Conservation (phyloP, 805 yeast genomes). For the Wickerhamomyces subpelliculosus region DNA sequence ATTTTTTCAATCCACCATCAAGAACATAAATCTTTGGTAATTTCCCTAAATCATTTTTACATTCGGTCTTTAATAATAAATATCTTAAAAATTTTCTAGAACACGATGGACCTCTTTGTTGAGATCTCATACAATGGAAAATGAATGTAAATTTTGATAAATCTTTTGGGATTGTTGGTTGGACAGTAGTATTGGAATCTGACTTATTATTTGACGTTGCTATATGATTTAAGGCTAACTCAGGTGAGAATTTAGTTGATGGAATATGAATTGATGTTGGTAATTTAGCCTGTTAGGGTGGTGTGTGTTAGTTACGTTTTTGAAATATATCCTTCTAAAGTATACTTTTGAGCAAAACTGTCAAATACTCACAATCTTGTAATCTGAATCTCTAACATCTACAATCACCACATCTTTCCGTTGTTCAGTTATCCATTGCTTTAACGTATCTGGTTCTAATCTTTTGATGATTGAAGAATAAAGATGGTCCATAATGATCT, state of each 20-base stretch:
- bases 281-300: not conserved
- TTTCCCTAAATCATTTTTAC: constrained; percentile 1
- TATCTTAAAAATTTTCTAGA: constrained; percentile 7
- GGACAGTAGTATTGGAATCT: constrained; percentile 7
- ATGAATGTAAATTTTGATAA: too few relatives aligned
- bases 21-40: constrained; percentile 12
- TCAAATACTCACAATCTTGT: constrained; percentile 7
- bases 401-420: constrained; percentile 5
- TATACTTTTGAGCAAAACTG: too few relatives aligned
- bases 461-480: not conserved
- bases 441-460: constrained; percentile 4
- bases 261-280: constrained; percentile 8
- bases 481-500: not conserved
- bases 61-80: constrained; percentile 1
- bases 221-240: too few relatives aligned
- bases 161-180: not conserved
- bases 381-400: constrained; percentile 17
- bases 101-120: constrained; percentile 16
- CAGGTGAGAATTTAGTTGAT: too few relatives aligned
- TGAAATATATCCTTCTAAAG: too few relatives aligned
- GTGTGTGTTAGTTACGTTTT: too few relatives aligned
- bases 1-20: constrained; percentile 18
- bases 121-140: constrained; percentile 21
- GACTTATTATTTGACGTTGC: too few relatives aligned
- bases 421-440: constrained; percentile 4